Evolutionary conservation across 2,329 filamentous ascomycete species (phyloP).

Genomic region (Fusarium poae): DNA sequence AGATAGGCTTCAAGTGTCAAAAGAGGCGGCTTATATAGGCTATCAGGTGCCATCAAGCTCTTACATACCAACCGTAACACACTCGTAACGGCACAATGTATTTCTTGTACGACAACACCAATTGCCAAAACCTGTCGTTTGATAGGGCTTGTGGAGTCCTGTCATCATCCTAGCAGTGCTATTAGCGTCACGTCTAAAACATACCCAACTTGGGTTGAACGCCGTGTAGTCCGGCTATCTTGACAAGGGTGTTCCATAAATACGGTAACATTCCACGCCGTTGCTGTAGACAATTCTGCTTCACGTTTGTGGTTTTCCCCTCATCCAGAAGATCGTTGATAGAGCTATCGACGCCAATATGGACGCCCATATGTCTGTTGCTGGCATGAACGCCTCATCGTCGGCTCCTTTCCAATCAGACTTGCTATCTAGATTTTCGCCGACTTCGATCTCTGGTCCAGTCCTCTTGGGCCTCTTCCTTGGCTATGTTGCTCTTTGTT

Average conservation of each 20-base stretch:
- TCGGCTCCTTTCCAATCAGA: conserved; percentile 4
- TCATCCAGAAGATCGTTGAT: background rate
- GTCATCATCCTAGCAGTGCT: background rate
- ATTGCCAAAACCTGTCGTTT: conserved; percentile 10
- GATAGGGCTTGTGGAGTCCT: conserved; percentile 19
- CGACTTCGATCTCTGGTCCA: conserved; percentile 34
- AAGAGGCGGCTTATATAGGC: background rate
- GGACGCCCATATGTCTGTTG: conserved; percentile 18
- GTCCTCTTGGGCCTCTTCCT: conserved; percentile 42
- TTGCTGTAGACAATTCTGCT: conserved; percentile 2
- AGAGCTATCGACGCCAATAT: conserved; percentile 11
- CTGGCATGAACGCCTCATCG: conserved; percentile 23
- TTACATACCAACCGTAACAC: background rate
- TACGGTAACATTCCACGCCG: conserved; percentile 11
- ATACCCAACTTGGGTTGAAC: conserved; percentile 23
- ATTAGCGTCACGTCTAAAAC: conserved; percentile 11
- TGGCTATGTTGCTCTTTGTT: conserved; percentile 54
- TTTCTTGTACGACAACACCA: background rate
- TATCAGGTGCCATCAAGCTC: background rate
- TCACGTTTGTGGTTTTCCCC: conserved; percentile 4
- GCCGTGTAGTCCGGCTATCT: background rate
- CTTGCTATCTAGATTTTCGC: background rate
- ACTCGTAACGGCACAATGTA: background rate
- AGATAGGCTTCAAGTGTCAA: background rate
- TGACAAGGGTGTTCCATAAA: conserved; percentile 32